A percentile compares a stretch with the other conserved stretches of the same genome.
Conservation (phyloP, 495 filamentous ascomycete species). For the Gamarada debralockiae region DNA sequence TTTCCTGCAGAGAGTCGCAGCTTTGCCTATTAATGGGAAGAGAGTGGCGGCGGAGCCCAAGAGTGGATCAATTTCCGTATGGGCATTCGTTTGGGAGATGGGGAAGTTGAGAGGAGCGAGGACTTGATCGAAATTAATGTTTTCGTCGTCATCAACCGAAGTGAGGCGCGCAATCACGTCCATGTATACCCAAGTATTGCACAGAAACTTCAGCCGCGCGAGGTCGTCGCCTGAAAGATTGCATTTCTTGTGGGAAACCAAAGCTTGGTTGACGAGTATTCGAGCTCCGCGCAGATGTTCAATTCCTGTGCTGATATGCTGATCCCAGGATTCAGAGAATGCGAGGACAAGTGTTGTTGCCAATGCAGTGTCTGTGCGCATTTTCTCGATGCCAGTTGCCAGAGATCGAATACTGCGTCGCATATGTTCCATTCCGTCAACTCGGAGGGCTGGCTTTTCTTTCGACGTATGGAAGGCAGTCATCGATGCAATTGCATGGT, state of each 20-base stretch:
- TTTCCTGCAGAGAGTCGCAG: conserved; percentile 62
- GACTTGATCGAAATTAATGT: conserved; percentile 48
- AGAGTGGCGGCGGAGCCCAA: conserved; percentile 72
- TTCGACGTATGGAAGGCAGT: conserved; percentile 72
- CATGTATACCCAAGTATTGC: conserved; percentile 80
- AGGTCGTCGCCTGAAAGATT: conserved; percentile 37
- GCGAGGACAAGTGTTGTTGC: conserved; percentile 72
- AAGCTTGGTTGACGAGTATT: conserved; percentile 55
- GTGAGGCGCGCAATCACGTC: conserved; percentile 77
- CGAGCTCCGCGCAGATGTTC: conserved; percentile 70
- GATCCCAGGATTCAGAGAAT: conserved; percentile 78
- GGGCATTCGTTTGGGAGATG: conserved; percentile 26
- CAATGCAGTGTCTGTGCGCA: conserved; percentile 62
- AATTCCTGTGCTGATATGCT: conserved; percentile 70
- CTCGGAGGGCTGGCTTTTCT: conserved; percentile 50
- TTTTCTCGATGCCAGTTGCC: conserved; percentile 53
- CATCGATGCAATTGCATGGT: conserved; percentile 71
- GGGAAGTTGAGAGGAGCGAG: conserved; percentile 31
- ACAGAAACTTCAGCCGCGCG: conserved; percentile 61
- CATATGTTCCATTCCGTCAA: conserved; percentile 72
- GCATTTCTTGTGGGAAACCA: conserved; percentile 29
- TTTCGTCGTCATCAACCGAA: conserved; percentile 56
- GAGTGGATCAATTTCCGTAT: conserved; percentile 66
- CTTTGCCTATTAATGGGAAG: conserved; percentile 69
- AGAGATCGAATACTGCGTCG: conserved; percentile 58